These are phyloP conservation scores for Spathaspora passalidarum DNA, from an alignment of 805 yeast genomes.

Conservation along the genomic window DNA sequence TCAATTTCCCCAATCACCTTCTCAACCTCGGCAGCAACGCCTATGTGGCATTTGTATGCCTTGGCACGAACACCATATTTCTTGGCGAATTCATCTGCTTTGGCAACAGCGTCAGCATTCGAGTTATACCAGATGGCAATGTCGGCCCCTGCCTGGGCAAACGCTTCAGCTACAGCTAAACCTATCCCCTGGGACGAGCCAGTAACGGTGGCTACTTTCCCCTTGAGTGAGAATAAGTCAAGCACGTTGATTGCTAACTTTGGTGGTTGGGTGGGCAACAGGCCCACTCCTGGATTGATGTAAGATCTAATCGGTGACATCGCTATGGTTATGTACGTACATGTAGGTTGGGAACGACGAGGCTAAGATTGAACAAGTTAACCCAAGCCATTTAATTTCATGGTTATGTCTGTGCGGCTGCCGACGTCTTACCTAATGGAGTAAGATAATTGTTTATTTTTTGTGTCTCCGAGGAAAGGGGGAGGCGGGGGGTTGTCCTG, in stretches of 20 bases:
- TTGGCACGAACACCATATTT: slow-evolving; percentile 58
- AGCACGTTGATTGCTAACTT: slow-evolving; percentile 25
- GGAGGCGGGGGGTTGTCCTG: no score
- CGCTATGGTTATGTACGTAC: background rate
- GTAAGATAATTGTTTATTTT: background rate
- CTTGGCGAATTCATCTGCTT: slow-evolving; percentile 25
- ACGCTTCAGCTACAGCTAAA: slow-evolving; percentile 32
- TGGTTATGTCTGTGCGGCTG: no score
- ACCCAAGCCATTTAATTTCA: background rate
- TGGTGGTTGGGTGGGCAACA: slow-evolving; percentile 57
- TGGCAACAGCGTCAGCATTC: slow-evolving; percentile 35
- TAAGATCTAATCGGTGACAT: slow-evolving; percentile 10
- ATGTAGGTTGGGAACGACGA: no score
- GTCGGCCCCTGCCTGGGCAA: slow-evolving; percentile 36
- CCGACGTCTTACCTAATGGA: no score
- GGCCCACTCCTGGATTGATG: slow-evolving; percentile 27
- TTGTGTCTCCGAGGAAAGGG: background rate
- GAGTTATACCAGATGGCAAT: slow-evolving; percentile 43
- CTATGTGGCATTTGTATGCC: slow-evolving; percentile 47
- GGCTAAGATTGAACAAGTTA: no score
- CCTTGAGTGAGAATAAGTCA: slow-evolving; percentile 28
- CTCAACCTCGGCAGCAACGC: slow-evolving; percentile 34
- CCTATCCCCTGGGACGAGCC: slow-evolving; percentile 41
- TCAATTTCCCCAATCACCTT: slow-evolving; percentile 28
- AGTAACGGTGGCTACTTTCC: slow-evolving; percentile 33